Percentiles rank a stretch among this genome's conserved stretches.
Conservation (phyloP, 345 rosid species). For the Arabidopsis thaliana region DNA sequence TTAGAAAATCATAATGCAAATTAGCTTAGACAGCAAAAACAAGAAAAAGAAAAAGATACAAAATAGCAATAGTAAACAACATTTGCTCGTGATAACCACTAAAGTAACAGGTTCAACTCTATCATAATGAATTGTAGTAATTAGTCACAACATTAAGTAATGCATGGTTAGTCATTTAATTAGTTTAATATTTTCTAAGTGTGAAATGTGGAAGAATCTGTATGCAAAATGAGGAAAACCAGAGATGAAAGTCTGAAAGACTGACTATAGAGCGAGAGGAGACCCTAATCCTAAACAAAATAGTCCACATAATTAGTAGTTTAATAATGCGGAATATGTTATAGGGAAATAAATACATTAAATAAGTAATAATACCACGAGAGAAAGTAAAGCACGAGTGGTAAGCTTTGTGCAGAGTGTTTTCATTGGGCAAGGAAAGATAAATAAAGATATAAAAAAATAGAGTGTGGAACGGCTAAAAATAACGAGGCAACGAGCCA, state of each 20-base stretch:
- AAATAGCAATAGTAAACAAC: neutral
- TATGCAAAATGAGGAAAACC: neutral
- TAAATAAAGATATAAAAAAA: neutral
- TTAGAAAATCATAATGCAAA: neutral
- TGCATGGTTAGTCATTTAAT: neutral
- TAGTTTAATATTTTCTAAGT: neutral
- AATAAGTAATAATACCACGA: constrained; percentile 17
- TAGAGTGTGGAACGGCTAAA: constrained; percentile 28
- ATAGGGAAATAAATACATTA: neutral
- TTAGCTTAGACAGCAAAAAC: neutral
- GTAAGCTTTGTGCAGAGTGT: constrained; percentile 42
- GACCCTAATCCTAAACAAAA: constrained; percentile 21
- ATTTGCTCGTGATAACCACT: constrained; percentile 10
- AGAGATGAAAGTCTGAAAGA: neutral
- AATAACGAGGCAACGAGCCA: constrained; percentile 1
- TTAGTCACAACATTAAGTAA: neutral
- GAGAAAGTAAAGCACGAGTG: constrained; percentile 39
- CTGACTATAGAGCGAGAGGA: neutral
- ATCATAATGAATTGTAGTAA: neutral
- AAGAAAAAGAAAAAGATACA: neutral
- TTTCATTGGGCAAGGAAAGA: constrained; percentile 24
- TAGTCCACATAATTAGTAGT: constrained; percentile 10
- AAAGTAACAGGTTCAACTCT: neutral
- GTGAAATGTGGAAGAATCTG: constrained; percentile 20
- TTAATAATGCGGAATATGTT: neutral